Conservation (phyloP, 2,329 filamentous ascomycete species). For the Lasiodiplodia sp. region DNA sequence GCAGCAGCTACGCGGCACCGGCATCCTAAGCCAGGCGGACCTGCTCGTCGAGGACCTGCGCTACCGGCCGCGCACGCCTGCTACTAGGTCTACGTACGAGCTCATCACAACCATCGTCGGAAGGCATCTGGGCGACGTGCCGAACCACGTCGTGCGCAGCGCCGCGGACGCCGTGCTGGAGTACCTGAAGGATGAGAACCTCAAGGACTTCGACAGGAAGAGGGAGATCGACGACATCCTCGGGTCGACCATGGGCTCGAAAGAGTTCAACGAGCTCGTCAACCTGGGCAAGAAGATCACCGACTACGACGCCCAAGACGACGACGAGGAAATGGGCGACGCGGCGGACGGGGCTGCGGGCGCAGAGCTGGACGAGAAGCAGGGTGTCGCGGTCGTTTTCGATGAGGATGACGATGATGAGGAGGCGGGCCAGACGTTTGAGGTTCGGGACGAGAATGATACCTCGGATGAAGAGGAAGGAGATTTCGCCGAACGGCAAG, state of each 20-base stretch:
- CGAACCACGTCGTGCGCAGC: slow-evolving; percentile 89
- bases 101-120: slow-evolving; percentile 92
- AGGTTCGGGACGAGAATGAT: slow-evolving; percentile 82
- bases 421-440: slow-evolving; percentile 77
- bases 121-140: slow-evolving; percentile 87
- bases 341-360: slow-evolving; percentile 64
- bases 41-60: slow-evolving; percentile 88
- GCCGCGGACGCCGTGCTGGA: slow-evolving; percentile 92
- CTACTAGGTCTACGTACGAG: slow-evolving; percentile 92
- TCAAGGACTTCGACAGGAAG: slow-evolving; percentile 99
- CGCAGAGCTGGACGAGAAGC: slow-evolving; percentile 86
- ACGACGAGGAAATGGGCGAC: slow-evolving; percentile 85
- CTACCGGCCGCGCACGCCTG: slow-evolving; percentile 89
- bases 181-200: slow-evolving; percentile 89
- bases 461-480: slow-evolving; percentile 77
- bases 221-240: slow-evolving; percentile 95
- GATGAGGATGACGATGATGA: slow-evolving; percentile 86
- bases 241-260: slow-evolving; percentile 79
- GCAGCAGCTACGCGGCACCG: slow-evolving; percentile 73
- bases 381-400: slow-evolving; percentile 97
- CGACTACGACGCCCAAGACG: slow-evolving; percentile 95
- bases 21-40: slow-evolving; percentile 84
- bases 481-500: slow-evolving; percentile 66
- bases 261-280: slow-evolving; percentile 95
- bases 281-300: slow-evolving; percentile 99